Conservation (phyloP, 495 filamentous ascomycete species). For the Neurospora discreta region DNA sequence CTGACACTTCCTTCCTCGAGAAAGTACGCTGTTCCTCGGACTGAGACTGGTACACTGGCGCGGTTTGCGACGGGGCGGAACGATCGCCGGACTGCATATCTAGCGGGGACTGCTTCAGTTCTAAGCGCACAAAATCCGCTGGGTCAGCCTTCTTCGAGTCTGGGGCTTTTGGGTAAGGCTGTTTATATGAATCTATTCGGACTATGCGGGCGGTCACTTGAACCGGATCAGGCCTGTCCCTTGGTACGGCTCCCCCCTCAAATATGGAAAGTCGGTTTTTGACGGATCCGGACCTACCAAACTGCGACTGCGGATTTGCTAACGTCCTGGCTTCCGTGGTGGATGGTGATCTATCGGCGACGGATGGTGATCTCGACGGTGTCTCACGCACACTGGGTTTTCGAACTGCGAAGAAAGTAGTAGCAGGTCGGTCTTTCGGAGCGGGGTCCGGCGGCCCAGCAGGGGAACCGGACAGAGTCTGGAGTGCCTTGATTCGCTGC, state of each 20-base stretch:
- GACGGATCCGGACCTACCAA: constrained; percentile 33
- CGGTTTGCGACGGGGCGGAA: constrained; percentile 1
- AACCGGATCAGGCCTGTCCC: constrained; percentile 52
- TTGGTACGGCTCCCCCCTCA: constrained; percentile 27
- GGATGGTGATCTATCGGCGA: constrained; percentile 32
- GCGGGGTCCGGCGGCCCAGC: constrained; percentile 16
- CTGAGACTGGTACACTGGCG: constrained; percentile 6
- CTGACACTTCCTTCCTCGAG: neutral
- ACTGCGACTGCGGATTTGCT: constrained; percentile 26
- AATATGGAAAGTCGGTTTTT: constrained; percentile 38
- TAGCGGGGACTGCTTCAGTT: constrained; percentile 60
- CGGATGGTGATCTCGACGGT: constrained; percentile 33
- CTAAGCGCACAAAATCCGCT: constrained; percentile 36
- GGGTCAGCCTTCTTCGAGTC: constrained; percentile 22
- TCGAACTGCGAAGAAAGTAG: constrained; percentile 43
- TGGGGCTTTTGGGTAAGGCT: constrained; percentile 33
- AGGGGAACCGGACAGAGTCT: constrained; percentile 49
- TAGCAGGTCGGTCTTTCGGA: constrained; percentile 23
- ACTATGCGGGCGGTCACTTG: constrained; percentile 75
- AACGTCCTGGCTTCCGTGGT: constrained; percentile 21
- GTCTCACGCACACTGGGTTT: constrained; percentile 29
- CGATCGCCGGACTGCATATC: constrained; percentile 47
- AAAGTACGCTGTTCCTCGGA: constrained; percentile 18
- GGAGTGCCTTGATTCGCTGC: constrained; percentile 77
- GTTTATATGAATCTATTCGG: constrained; percentile 37